Base-by-base conservation (phyloP, 1,284 basidiomycete species). In the Cryptococcus amylolentus region DNA sequence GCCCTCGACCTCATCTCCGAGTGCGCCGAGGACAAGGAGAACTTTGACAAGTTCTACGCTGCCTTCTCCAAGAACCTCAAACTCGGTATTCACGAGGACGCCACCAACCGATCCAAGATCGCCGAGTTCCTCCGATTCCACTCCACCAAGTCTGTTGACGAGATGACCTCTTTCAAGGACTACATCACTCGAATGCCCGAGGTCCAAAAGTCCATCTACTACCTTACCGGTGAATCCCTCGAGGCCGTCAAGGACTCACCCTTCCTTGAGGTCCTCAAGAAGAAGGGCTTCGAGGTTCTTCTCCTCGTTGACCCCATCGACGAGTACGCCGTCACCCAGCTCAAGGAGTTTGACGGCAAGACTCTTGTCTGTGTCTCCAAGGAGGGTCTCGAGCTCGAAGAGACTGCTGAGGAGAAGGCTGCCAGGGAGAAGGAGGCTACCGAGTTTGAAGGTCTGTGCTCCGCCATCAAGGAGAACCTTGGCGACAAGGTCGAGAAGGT, bases 401-500 rank as follows among this genome's bases (percentile, higher is more conserved):
- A 98, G 84, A 95, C 91, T 49, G 91, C 95, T 28, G 95, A 96
- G 71, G 95, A 98, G 86, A 98, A 98, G 88, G 85, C 84, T 74
- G 80, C 77, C 42, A 90, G 91, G 59, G 95, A 98, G 83, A 86
- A 86, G 66, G 92, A 97, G 80, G 85, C 84, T 46, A 83, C 86
- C 68, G 86, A 88, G 70, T 97, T 86, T 80, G 85, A 87, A 73
- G 91, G 91, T 65, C 86, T 98, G 63, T 96, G 91, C 86, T 84
- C 89, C 69, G 85, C 88, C 64, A 91, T 98, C 83, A 98, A 98
- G 86, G 95, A 98, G 72, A 91, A 91, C 64, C 91, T 98, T 61
- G 94, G 94, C 62, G 95, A 98, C 81, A 96, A 95, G 84, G 95
- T 98, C 66, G 96, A 98, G 86, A 98, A 98, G 86, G 96, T 98